phyloP scores from a whole-genome alignment of 225 moss, liverwort and hornwort species.

The Pseudisothecium myosuroides region DNA sequence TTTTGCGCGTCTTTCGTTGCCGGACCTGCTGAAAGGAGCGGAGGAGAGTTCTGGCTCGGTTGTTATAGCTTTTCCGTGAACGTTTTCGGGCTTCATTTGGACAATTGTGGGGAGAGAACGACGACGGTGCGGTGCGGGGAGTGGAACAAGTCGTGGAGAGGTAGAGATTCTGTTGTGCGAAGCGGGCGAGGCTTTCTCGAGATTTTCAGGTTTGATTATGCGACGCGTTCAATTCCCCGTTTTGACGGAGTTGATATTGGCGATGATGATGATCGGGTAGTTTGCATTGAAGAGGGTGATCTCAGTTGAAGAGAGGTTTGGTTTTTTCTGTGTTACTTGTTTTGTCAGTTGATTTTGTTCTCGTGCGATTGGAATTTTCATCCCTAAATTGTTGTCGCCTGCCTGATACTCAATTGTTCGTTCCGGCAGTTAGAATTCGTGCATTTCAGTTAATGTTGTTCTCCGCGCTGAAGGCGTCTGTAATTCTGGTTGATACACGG shows the following conservation, averaged over 20 bases:
- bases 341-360: not conserved
- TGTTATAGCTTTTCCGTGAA: not conserved
- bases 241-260: not conserved
- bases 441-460: not conserved
- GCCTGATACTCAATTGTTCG: not conserved
- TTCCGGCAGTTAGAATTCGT: not conserved
- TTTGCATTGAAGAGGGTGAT: not conserved
- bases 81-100: not conserved
- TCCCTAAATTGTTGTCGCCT: not conserved
- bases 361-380: not conserved
- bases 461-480: not conserved
- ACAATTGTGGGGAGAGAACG: not conserved
- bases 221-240: not conserved
- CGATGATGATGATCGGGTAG: not conserved
- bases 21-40: not conserved
- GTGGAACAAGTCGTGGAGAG: not conserved
- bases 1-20: not conserved
- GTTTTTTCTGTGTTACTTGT: not conserved
- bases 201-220: not conserved
- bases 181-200: not conserved
- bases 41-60: not conserved
- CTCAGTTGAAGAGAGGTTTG: not conserved
- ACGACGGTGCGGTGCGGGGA: not conserved
- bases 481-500: not conserved
- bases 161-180: not conserved